These are phyloP conservation scores for Chenopodium quinoa DNA, from an alignment of 148 eudicot genomes.

Conservation along the genomic window DNA sequence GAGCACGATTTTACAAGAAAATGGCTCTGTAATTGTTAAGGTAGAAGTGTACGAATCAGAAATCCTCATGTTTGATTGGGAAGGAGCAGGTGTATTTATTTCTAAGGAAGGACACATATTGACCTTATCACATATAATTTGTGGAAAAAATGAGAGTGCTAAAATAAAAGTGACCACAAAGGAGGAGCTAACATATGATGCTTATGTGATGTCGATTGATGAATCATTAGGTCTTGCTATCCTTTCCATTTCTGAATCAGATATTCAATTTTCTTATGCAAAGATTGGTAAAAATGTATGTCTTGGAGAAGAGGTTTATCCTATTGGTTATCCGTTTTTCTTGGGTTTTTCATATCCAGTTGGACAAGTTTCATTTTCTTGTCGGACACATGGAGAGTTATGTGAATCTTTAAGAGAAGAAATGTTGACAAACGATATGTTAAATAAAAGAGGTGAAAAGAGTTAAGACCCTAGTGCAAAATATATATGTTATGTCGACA, in stretches of 20 bases:
- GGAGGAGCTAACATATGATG: not conserved
- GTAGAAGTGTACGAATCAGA: not conserved
- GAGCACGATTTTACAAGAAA: not conserved
- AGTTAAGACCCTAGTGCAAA: not conserved
- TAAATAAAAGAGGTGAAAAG: too few species aligned
- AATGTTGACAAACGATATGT: not conserved
- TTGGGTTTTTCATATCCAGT: not conserved
- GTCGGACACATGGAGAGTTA: not conserved
- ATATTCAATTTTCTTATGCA: not conserved
- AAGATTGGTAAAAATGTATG: not conserved
- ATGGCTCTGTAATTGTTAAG: not conserved
- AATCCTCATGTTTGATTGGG: not conserved
- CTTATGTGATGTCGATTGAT: not conserved
- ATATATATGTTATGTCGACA: not conserved
- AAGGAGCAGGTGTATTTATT: not conserved
- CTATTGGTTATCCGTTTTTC: constrained; percentile 3
- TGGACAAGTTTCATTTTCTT: not conserved
- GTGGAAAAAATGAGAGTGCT: not conserved
- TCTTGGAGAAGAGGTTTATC: constrained; percentile 9
- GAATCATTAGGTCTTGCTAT: not conserved
- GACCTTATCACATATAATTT: not conserved
- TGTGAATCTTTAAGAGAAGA: not conserved
- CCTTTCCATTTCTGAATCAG: not conserved
- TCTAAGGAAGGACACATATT: not conserved
- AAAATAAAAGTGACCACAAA: not conserved